Percentiles rank a stretch among this genome's conserved stretches.
Conservation (phyloP, 495 filamentous ascomycete species). For the Aspergillus diversus region DNA sequence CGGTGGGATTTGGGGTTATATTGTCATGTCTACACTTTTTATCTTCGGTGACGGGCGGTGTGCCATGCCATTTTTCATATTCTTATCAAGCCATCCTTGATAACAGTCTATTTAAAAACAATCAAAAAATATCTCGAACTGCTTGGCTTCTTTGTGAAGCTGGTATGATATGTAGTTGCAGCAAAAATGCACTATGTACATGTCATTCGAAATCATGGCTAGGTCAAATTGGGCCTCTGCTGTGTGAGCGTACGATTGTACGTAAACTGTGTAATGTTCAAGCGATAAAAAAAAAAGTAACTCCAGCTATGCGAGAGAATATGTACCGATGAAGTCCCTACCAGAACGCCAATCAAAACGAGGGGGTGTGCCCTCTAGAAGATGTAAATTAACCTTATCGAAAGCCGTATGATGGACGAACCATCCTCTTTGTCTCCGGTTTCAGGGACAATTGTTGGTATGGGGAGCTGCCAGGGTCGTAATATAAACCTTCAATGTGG, state of each 20-base stretch:
- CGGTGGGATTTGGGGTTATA: no score
- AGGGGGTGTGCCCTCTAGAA: not conserved
- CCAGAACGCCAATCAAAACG: conserved; percentile 8
- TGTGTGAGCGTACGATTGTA: not conserved
- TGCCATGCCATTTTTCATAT: not conserved
- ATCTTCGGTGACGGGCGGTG: no score
- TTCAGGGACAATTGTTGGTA: conserved; percentile 69
- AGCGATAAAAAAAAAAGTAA: conserved; percentile 11
- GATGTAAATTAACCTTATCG: conserved; percentile 28
- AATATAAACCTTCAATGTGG: conserved; percentile 70
- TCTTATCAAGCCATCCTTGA: not conserved
- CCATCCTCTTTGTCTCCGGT: conserved; percentile 50
- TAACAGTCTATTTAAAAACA: no score
- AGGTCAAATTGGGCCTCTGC: not conserved
- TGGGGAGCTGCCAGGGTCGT: conserved; percentile 71
- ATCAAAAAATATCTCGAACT: not conserved
- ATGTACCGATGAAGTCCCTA: conserved; percentile 10
- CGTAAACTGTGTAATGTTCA: not conserved
- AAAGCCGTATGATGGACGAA: conserved; percentile 45
- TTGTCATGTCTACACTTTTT: no score
- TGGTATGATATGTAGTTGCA: not conserved
- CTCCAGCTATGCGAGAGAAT: conserved; percentile 26
- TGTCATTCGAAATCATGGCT: not conserved
- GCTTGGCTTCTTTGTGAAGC: not conserved
- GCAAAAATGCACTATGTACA: not conserved